Evolutionary conservation across 805 yeast genomes (phyloP).

Genomic region (Gaillardinia entomophila): DNA sequence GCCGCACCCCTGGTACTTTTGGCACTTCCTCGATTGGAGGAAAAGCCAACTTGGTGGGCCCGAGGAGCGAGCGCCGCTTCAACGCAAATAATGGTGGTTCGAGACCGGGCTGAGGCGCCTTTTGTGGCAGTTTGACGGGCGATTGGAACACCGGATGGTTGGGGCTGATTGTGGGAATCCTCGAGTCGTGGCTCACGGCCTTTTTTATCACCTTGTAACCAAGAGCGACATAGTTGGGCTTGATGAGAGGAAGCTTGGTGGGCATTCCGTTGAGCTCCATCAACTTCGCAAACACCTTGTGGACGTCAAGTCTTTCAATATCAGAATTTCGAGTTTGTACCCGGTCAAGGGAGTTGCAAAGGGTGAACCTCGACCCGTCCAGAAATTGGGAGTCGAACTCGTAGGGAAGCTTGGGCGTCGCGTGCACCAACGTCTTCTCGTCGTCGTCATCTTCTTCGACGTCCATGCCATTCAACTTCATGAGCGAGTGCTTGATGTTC

Average conservation of each 20-base stretch:
- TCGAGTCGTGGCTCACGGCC: slow-evolving; percentile 6
- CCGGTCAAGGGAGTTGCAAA: background rate
- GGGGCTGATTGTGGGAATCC: slow-evolving; percentile 24
- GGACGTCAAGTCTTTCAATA: too few species aligned
- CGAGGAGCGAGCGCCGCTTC: too few species aligned
- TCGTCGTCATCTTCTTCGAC: slow-evolving; percentile 5
- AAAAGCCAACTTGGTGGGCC: too few species aligned
- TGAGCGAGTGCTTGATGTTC: slow-evolving; percentile 2
- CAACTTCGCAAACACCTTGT: too few species aligned
- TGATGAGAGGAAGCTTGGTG: slow-evolving; percentile 23
- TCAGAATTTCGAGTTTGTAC: slow-evolving; percentile 1
- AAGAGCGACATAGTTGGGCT: slow-evolving; percentile 10
- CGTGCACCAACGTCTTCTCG: slow-evolving; percentile 3
- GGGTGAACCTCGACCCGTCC: background rate
- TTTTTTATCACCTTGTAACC: slow-evolving; percentile 22
- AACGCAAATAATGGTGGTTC: slow-evolving; percentile 6
- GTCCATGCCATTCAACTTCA: slow-evolving; percentile 1
- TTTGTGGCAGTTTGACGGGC: slow-evolving; percentile 1
- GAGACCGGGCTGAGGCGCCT: background rate
- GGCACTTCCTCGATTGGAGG: too few species aligned
- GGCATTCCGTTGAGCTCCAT: too few species aligned
- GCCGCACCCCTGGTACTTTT: too few species aligned
- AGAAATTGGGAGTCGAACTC: background rate
- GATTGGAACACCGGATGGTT: slow-evolving; percentile 27
- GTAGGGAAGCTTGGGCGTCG: background rate